Evolutionary conservation across 352 stramenopile genomes (phyloP).

Genomic region (Phytophthora rubi): DNA sequence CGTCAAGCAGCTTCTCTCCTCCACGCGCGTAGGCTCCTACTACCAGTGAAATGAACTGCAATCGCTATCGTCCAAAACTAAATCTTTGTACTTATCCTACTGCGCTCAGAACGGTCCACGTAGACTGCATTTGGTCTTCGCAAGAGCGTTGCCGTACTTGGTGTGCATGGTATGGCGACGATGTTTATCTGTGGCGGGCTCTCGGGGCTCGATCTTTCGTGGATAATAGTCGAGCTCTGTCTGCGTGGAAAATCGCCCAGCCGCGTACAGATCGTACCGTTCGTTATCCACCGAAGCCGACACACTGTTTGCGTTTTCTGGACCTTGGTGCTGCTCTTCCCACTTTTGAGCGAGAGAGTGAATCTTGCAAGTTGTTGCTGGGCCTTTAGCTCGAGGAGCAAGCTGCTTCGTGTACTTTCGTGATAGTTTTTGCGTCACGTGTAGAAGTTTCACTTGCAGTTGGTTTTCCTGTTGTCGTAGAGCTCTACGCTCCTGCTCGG

Average conservation of each 20-base stretch:
- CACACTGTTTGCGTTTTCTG: slow-evolving; percentile 32
- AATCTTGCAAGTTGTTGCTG: slow-evolving; percentile 41
- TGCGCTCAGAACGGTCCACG: slow-evolving; percentile 55
- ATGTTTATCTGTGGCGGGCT: slow-evolving; percentile 58
- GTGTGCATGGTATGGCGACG: slow-evolving; percentile 55
- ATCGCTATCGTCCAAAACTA: too few species aligned
- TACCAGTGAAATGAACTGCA: slow-evolving; percentile 50
- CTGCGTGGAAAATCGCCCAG: slow-evolving; percentile 61
- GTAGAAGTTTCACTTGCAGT: slow-evolving; percentile 60
- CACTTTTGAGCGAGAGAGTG: slow-evolving; percentile 54
- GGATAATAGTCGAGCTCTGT: slow-evolving; percentile 68
- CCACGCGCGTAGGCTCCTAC: slow-evolving; percentile 61
- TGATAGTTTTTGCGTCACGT: slow-evolving; percentile 70
- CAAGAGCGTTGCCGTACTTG: slow-evolving; percentile 78
- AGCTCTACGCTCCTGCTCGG: slow-evolving; percentile 29
- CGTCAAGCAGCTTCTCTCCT: slow-evolving; percentile 64
- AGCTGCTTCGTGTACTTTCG: slow-evolving; percentile 76
- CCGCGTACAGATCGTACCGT: slow-evolving; percentile 63
- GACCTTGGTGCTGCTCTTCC: slow-evolving; percentile 35
- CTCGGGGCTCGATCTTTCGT: slow-evolving; percentile 52
- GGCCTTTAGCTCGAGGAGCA: slow-evolving; percentile 16
- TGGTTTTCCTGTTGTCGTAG: slow-evolving; percentile 43
- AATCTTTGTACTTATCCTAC: too few species aligned
- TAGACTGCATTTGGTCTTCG: slow-evolving; percentile 57
- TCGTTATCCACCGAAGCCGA: slow-evolving; percentile 35